Conservation (phyloP, 2,329 filamentous ascomycete genomes). For the Epichloe sibirici region DNA sequence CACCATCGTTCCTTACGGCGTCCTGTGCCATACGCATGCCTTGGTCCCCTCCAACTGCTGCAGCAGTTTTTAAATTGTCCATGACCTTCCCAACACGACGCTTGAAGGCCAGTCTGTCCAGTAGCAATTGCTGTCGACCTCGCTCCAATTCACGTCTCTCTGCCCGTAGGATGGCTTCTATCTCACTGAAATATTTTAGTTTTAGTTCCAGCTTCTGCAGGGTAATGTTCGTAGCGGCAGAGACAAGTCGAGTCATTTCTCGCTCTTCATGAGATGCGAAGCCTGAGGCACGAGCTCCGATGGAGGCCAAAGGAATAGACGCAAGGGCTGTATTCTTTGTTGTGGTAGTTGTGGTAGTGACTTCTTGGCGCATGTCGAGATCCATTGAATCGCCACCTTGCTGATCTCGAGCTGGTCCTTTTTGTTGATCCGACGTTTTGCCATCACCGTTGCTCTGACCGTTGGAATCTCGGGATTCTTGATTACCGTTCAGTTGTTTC, state of each 20-base stretch:
- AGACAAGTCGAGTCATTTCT: slow-evolving; percentile 88
- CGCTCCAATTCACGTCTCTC: slow-evolving; percentile 89
- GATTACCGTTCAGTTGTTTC: slow-evolving; percentile 56
- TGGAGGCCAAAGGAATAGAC: slow-evolving; percentile 72
- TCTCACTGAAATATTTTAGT: slow-evolving; percentile 89
- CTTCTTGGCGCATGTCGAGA: slow-evolving; percentile 42
- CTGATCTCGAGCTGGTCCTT: background rate
- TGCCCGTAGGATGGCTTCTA: slow-evolving; percentile 83
- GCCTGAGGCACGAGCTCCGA: slow-evolving; percentile 74
- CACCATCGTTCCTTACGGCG: slow-evolving; percentile 30
- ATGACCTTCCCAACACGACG: slow-evolving; percentile 75
- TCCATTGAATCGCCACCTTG: slow-evolving; percentile 50
- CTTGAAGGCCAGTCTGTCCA: slow-evolving; percentile 85
- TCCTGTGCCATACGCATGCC: slow-evolving; percentile 36
- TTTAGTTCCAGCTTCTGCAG: slow-evolving; percentile 93
- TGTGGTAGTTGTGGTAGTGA: slow-evolving; percentile 37
- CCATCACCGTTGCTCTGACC: slow-evolving; percentile 39
- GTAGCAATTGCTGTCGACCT: slow-evolving; percentile 81
- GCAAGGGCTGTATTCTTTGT: slow-evolving; percentile 42
- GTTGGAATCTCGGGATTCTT: slow-evolving; percentile 37
- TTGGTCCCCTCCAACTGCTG: slow-evolving; percentile 35
- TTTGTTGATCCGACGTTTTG: background rate
- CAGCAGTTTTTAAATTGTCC: slow-evolving; percentile 52
- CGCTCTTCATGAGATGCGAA: slow-evolving; percentile 94
- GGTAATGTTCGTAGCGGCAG: slow-evolving; percentile 84